Evolutionary conservation across 345 rosid genomes (phyloP).

Genomic region (Arabidopsis thaliana): TAIR10.1 NC_003071.7:12789501-12790000

Average conservation of each 20-base stretch:
- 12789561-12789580: conserved; percentile 38
- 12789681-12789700: conserved; percentile 4
- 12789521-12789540: not conserved
- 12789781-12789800: not conserved
- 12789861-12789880: not conserved
- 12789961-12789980: conserved; percentile 5
- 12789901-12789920: not conserved
- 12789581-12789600: conserved; percentile 37
- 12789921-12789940: not conserved
- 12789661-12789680: not conserved
- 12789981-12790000: conserved; percentile 20
- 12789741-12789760: conserved; percentile 9
- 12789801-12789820: not conserved
- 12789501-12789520: not conserved
- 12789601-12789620: conserved; percentile 25
- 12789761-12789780: not conserved
- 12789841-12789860: not conserved
- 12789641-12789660: conserved; percentile 27
- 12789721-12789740: not conserved
- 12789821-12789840: not conserved
- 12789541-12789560: conserved; percentile 18
- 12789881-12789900: not conserved
- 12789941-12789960: conserved; percentile 29
- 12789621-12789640: conserved; percentile 40
- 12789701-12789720: not conserved